phyloP scores from a whole-genome alignment of 306 rosid genomes.

The Canavalia gladiata region DNA sequence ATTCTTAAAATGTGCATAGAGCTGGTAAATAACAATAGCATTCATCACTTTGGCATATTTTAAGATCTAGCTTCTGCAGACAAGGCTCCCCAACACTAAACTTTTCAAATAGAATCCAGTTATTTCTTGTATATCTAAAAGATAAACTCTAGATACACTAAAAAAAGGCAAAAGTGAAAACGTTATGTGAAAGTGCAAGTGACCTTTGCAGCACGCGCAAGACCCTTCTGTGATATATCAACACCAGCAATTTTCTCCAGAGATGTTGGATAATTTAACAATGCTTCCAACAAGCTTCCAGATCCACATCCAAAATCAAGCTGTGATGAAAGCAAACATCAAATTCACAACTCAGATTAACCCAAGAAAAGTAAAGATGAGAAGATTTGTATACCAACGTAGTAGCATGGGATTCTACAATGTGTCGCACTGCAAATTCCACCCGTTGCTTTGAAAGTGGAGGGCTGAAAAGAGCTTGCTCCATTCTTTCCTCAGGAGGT shows the following conservation, averaged over 20 bases:
- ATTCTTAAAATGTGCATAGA: slow-evolving; percentile 14
- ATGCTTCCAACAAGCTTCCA: slow-evolving; percentile 95
- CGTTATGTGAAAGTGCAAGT: slow-evolving; percentile 35
- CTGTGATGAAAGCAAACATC: slow-evolving; percentile 61
- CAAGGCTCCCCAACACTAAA: slow-evolving; percentile 10
- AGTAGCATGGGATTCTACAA: slow-evolving; percentile 73
- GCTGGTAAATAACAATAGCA: slow-evolving; percentile 10
- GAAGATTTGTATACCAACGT: slow-evolving; percentile 67
- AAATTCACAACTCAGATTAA: slow-evolving; percentile 41
- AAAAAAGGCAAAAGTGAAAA: slow-evolving; percentile 16
- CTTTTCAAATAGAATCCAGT: slow-evolving; percentile 7
- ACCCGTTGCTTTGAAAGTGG: slow-evolving; percentile 98
- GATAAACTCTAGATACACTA: slow-evolving; percentile 16
- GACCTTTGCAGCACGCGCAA: slow-evolving; percentile 93
- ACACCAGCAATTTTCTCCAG: slow-evolving; percentile 88
- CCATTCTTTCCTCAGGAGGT: slow-evolving; percentile 97
- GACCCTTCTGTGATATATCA: slow-evolving; percentile 89
- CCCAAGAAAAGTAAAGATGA: slow-evolving; percentile 37
- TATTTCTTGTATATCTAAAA: background rate
- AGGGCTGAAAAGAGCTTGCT: slow-evolving; percentile 95
- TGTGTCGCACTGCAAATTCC: slow-evolving; percentile 86
- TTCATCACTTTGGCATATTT: slow-evolving; percentile 20
- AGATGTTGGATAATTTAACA: slow-evolving; percentile 74
- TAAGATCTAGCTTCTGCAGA: slow-evolving; percentile 18
- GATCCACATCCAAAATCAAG: slow-evolving; percentile 99